phyloP scores from a whole-genome alignment of 257 asterid species.

The Nicotiana knightiana region DNA sequence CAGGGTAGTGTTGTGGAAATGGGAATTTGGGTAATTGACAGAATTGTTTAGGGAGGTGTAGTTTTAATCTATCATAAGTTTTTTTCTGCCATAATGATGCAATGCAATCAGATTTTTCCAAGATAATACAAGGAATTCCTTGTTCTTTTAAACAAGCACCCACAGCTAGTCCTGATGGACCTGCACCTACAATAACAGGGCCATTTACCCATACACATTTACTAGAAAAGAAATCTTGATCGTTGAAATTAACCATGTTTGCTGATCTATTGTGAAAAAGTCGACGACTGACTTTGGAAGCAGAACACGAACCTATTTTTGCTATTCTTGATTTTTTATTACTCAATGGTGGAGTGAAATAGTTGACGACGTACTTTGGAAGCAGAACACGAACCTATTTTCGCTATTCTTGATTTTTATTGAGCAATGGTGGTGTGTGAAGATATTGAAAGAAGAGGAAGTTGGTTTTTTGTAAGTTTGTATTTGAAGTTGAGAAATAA shows the following conservation, averaged over 20 bases:
- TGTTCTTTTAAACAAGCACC: slow-evolving; percentile 16
- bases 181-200: slow-evolving; percentile 22
- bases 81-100: slow-evolving; percentile 19
- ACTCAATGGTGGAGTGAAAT: background rate
- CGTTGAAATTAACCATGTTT: background rate
- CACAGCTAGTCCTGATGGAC: slow-evolving; percentile 19
- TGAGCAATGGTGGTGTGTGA: background rate
- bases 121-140: slow-evolving; percentile 12
- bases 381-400: background rate
- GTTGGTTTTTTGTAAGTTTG: background rate
- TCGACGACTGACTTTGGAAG: background rate
- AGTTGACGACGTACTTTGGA: background rate
- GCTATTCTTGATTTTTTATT: background rate
- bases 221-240: slow-evolving; percentile 1
- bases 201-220: slow-evolving; percentile 17
- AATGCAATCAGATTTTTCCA: slow-evolving; percentile 19
- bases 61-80: slow-evolving; percentile 13
- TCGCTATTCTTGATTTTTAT: background rate
- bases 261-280: background rate
- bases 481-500: background rate
- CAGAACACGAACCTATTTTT: background rate
- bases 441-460: background rate
- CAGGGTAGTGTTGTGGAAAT: slow-evolving; percentile 16
- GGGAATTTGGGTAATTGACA: slow-evolving; percentile 17
- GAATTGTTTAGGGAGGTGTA: slow-evolving; percentile 17